These are phyloP conservation scores for Colletotrichum sp. DNA, from an alignment of 2,329 filamentous ascomycete species.

Conservation along the genomic window DNA sequence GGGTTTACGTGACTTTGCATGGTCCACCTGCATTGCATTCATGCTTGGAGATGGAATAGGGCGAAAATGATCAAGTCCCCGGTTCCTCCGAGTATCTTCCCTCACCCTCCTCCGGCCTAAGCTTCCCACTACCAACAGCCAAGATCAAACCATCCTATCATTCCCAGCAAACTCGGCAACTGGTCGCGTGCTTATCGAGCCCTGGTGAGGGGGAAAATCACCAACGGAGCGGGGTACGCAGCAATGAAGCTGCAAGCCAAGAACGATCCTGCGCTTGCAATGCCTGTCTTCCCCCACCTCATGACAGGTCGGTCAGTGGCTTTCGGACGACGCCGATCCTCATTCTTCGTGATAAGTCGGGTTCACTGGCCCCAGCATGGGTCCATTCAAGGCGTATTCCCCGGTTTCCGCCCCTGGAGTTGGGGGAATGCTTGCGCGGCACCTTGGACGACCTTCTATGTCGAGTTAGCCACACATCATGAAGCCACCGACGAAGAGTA, in stretches of 20 bases:
- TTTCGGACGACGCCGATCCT: slow-evolving; percentile 1
- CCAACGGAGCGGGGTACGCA: slow-evolving; percentile 13
- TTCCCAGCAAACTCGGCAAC: background rate
- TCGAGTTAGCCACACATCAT: background rate
- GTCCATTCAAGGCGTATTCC: background rate
- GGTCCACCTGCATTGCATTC: background rate
- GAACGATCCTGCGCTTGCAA: background rate
- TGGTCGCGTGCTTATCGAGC: slow-evolving; percentile 14
- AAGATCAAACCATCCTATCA: background rate
- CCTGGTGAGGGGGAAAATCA: background rate
- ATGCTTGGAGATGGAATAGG: background rate
- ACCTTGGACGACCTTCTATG: slow-evolving; percentile 1
- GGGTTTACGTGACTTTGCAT: background rate
- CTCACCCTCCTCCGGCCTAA: background rate
- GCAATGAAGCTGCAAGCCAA: slow-evolving; percentile 16
- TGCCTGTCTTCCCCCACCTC: slow-evolving; percentile 7
- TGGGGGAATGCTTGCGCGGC: background rate
- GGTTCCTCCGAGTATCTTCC: background rate
- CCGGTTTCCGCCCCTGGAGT: background rate
- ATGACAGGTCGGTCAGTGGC: background rate
- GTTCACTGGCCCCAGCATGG: background rate
- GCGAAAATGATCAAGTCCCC: background rate
- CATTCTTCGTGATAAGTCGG: background rate
- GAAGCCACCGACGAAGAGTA: background rate
- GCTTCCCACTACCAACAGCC: background rate